Percentiles rank a stretch among this genome's conserved stretches.
Evolutionary conservation across 352 stramenopile genomes (phyloP).

Genomic region (Globisporangium lucens): DNA sequence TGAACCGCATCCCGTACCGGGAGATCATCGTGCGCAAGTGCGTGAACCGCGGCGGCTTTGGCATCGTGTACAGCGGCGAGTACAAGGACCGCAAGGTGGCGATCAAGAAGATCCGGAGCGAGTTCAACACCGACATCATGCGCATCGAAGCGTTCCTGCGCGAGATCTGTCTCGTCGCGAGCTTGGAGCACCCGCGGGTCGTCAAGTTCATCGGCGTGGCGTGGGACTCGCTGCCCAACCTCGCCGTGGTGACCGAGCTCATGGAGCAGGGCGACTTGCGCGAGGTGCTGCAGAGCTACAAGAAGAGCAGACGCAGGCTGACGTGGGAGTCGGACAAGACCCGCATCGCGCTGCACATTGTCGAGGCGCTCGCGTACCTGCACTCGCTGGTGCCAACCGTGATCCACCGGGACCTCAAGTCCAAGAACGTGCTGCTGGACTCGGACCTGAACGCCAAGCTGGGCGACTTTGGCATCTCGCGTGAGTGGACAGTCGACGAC

Average conservation of each 20-base stretch:
- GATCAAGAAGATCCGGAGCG: conserved; percentile 25
- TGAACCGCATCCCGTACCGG: conserved; percentile 12
- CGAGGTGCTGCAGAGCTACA: neutral
- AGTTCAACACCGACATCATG: conserved; percentile 15
- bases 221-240: neutral
- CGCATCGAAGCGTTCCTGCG: conserved; percentile 27
- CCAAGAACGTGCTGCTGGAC: neutral
- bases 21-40: conserved; percentile 9
- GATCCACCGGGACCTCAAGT: neutral
- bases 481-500: conserved; percentile 15
- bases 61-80: conserved; percentile 26
- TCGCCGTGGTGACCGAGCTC: neutral
- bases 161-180: conserved; percentile 27
- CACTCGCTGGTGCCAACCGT: neutral
- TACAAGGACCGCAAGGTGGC: conserved; percentile 21
- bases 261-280: neutral
- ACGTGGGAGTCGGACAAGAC: neutral
- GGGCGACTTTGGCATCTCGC: conserved; percentile 55
- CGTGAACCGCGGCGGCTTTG: conserved; percentile 23
- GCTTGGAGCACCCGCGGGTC: conserved; percentile 11
- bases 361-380: neutral
- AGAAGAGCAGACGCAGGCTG: neutral
- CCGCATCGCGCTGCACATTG: neutral
- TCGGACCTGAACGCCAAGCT: conserved; percentile 35
- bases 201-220: neutral